Base-by-base conservation (phyloP, 2,329 filamentous ascomycete genomes). In the Neonectria faginata region DNA sequence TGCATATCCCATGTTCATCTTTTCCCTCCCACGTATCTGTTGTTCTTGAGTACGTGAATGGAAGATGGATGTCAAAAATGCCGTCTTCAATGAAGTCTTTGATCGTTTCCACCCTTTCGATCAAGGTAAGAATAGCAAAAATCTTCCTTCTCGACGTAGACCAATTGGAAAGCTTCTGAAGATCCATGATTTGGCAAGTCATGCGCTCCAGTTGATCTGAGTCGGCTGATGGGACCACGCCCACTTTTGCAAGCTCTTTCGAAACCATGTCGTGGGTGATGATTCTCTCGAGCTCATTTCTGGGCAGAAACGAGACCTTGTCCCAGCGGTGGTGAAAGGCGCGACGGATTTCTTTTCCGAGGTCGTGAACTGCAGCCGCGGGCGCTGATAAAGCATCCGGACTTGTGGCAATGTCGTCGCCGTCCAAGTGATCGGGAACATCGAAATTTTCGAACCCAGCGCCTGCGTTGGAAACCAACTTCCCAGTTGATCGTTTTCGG, bases 1-100 rank as follows among this genome's bases (percentile, higher is more conserved):
- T 51, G 4, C 16, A 39, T 1, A 11, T 42, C 3, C 39, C 39
- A 20, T 42, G 39, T 8, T 42, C n/a, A 2, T 42, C 39, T 11
- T 42, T 18, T 11, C 39, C 39, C n/a, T 18, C 39, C 39, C 39
- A 42, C 8, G 3, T 39, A 5, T 8, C 3, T 5, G 0, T 39
- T 9, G 8, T 57, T n/a, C 10, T 33, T 11, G n/a, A 48, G 25
- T 16, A 5, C 12, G 39, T n/a, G 42, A 65, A 65, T 2, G 62
- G 62, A 1, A 65, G 53, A 42, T 62, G 7, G n/a, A 36, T 11
- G 14, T 65, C 62, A 8, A 36, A 51, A 8, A 65, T 50, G 4
- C 12, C 62, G 10, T 65, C 58, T 0, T 39, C 5, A 12, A 65
- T 62, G 8, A 65, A 57, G 16, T 54, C 31, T 0, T 29, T 31